Evolutionary conservation across 768 basidiomycete species (phyloP), one percentile per base, ranked within the genome.

Genomic region (Mycena floridula): DNA sequence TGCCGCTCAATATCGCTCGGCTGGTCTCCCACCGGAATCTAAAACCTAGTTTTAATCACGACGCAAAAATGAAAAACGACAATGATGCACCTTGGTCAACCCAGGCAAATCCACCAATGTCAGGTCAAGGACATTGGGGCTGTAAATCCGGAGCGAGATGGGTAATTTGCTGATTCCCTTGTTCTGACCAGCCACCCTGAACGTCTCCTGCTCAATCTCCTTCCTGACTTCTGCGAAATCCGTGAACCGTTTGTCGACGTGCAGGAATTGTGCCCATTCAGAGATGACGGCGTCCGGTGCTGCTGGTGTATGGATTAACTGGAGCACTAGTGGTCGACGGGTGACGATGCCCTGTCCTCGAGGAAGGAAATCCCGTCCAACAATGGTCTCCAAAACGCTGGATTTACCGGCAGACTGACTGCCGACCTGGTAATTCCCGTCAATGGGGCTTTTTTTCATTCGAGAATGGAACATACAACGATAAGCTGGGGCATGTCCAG

Each of bases 151-250:
- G 38, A 99, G 74, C 47, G 93, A 90, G 56, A 98, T 98, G 2
- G 95, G 94, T 38, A 96, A 64, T 60, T 94, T 93, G 68, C 91
- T 94, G 47, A 99, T 86, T 37, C 96, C 96, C 67, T 98, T 99
- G 66, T 98, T 98, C 71, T 97, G 94, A 0, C 96, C 96, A 0
- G 96, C 96, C 15, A 99, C 94, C 36, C 96, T 73, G 63, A 85
- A 93, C 2, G 96, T 99, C 71, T 99, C 96, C 60, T 89, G 85
- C 64, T 99, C 96, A 47, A 99, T 99, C 69, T 99, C 96, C 52
- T 85, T 87, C 30, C 95, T 77, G 51, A 98, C 87, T 56, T 98
- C 95, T 37, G 77, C 71, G 57, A 94, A 98, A 59, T 98, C 95
- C n/a, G 91, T 93, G 67, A 93, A 97, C 30, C 89, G 80, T 61